These are phyloP conservation scores for Talaromyces atroroseus DNA, from an alignment of 2,329 filamentous ascomycete genomes.

Conservation along the genomic window DNA sequence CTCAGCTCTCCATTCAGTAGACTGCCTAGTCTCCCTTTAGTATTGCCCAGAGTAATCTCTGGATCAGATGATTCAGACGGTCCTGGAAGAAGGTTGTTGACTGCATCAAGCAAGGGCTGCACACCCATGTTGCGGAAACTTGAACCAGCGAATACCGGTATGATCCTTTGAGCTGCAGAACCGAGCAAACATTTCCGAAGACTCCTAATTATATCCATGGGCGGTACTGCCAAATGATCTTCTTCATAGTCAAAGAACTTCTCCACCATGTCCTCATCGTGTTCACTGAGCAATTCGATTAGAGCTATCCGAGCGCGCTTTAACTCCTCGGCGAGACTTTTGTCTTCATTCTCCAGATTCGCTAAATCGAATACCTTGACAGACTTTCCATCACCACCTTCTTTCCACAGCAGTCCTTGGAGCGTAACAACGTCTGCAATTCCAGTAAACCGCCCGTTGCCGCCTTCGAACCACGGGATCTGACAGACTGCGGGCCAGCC, in stretches of 20 bases:
- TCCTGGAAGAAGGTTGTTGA: constrained; percentile 80
- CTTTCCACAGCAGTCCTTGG: constrained; percentile 67
- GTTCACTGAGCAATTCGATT: constrained; percentile 77
- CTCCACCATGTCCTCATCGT: constrained; percentile 82
- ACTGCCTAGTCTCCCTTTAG: constrained; percentile 50
- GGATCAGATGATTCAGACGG: constrained; percentile 75
- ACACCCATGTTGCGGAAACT: constrained; percentile 94
- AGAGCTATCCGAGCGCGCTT: constrained; percentile 69
- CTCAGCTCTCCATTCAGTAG: constrained; percentile 44
- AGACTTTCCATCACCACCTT: constrained; percentile 59
- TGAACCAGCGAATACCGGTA: constrained; percentile 84
- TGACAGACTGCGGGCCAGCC: constrained; percentile 89
- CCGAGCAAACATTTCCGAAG: constrained; percentile 68
- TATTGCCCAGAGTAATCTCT: constrained; percentile 62
- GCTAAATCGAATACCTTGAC: constrained; percentile 53
- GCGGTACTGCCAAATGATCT: constrained; percentile 62
- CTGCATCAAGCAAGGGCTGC: constrained; percentile 81
- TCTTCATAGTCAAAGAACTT: constrained; percentile 73
- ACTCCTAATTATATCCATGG: constrained; percentile 62
- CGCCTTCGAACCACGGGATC: constrained; percentile 83
- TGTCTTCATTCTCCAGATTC: constrained; percentile 48
- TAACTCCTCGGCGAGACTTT: constrained; percentile 58
- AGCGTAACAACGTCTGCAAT: constrained; percentile 78
- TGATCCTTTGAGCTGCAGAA: constrained; percentile 57
- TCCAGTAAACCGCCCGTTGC: constrained; percentile 69